Percentiles rank a stretch among this genome's conserved stretches.
These are phyloP conservation scores for Aurinia saxatilis DNA, from an alignment of 345 rosid genomes.

Conservation along the genomic window DNA sequence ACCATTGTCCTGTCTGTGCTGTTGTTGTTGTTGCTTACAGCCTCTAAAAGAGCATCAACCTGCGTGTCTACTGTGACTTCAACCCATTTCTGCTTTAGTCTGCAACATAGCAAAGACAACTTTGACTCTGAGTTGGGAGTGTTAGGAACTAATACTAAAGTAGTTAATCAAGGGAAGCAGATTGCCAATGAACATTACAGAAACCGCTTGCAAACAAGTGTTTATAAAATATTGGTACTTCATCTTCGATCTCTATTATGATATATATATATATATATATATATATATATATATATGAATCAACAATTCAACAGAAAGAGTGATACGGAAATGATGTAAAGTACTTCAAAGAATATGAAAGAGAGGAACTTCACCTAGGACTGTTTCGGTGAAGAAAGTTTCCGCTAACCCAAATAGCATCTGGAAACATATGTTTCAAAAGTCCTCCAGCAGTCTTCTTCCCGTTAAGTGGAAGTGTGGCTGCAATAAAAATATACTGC, in stretches of 20 bases:
- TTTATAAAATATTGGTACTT: not conserved
- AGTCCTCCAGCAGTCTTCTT: slow-evolving; percentile 89
- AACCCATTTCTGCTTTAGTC: slow-evolving; percentile 79
- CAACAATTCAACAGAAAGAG: not conserved
- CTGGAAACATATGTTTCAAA: slow-evolving; percentile 83
- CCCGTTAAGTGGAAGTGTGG: slow-evolving; percentile 92
- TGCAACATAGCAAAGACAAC: slow-evolving; percentile 31
- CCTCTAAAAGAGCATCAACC: slow-evolving; percentile 77
- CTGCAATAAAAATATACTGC: slow-evolving; percentile 94
- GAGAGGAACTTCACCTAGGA: slow-evolving; percentile 63
- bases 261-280: not conserved
- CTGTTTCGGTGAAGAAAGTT: slow-evolving; percentile 88
- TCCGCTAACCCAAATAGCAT: slow-evolving; percentile 85
- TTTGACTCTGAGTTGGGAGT: not conserved
- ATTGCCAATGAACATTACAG: not conserved
- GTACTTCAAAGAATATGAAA: not conserved
- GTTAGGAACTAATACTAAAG: not conserved
- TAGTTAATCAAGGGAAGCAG: not conserved
- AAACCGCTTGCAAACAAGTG: not conserved
- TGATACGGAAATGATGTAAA: not conserved
- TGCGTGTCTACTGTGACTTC: slow-evolving; percentile 80
- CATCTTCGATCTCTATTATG: not conserved
- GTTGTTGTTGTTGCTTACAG: slow-evolving; percentile 40
- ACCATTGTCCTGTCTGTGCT: slow-evolving; percentile 70
- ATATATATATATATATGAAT: too few relatives aligned